These are phyloP conservation scores for Pichia gijzeniarum DNA, from an alignment of 805 yeast species.

Conservation along the genomic window DNA sequence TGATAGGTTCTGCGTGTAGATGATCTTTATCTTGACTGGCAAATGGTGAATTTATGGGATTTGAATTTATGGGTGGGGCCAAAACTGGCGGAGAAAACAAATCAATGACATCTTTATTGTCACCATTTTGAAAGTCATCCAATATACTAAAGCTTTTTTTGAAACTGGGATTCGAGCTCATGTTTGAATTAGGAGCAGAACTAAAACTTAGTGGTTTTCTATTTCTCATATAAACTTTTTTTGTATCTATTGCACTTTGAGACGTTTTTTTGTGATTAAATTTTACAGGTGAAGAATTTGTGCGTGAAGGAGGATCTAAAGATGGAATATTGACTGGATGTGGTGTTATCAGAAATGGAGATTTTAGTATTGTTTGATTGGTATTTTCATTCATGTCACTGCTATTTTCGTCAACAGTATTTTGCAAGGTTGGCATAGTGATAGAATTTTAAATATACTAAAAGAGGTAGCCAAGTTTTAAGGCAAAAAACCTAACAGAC, in stretches of 20 bases:
- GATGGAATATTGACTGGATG: not conserved
- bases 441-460: not conserved
- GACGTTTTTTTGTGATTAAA: not conserved
- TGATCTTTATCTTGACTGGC: not conserved
- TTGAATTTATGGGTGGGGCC: constrained; percentile 2
- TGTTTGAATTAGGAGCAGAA: not conserved
- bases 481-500: not conserved
- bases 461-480: not conserved
- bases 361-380: constrained; percentile 1
- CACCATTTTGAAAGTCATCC: constrained; percentile 27
- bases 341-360: constrained; percentile 2
- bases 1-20: not conserved
- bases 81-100: constrained; percentile 2
- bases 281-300: constrained; percentile 3
- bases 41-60: not conserved
- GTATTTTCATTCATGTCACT: not conserved
- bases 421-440: not conserved
- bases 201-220: not conserved
- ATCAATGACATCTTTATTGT: constrained; percentile 7
- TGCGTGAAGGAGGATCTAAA: constrained; percentile 8
- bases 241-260: not conserved
- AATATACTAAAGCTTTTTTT: constrained; percentile 14
- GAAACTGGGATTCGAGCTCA: too few species aligned
- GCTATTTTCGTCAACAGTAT: too few species aligned
- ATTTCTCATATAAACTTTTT: not conserved